phyloP scores from a whole-genome alignment of 2,329 filamentous ascomycete genomes.

The Xylogone sp. region DNA sequence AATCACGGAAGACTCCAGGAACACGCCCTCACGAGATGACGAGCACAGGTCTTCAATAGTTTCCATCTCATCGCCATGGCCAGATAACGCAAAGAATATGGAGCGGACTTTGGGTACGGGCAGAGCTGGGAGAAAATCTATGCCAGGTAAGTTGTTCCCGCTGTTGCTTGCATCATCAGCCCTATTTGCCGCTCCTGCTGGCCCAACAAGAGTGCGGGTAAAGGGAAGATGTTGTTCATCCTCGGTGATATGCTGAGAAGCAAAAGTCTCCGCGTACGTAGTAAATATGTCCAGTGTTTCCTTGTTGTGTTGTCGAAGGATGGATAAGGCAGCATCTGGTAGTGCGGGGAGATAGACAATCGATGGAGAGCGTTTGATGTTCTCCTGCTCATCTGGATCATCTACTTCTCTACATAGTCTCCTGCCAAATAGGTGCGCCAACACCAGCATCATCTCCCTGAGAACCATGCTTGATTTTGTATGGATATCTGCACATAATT shows the following conservation, averaged over 20 bases:
- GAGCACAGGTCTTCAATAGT: slow-evolving; percentile 65
- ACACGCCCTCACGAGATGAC: slow-evolving; percentile 63
- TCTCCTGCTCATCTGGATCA: slow-evolving; percentile 42
- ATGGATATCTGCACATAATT: slow-evolving; percentile 55
- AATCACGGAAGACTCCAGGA: slow-evolving; percentile 70
- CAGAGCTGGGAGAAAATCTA: slow-evolving; percentile 24
- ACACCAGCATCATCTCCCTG: slow-evolving; percentile 60
- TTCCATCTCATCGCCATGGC: slow-evolving; percentile 58
- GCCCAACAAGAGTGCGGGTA: slow-evolving; percentile 21
- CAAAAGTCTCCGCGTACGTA: slow-evolving; percentile 65
- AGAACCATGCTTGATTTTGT: slow-evolving; percentile 45
- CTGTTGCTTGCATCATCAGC: no score
- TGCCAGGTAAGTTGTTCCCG: slow-evolving; percentile 1
- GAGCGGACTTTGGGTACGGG: slow-evolving; percentile 53
- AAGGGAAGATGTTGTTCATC: slow-evolving; percentile 25
- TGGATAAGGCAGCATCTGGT: slow-evolving; percentile 50
- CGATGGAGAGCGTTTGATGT: slow-evolving; percentile 55
- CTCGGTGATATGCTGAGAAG: slow-evolving; percentile 51
- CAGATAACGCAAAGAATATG: slow-evolving; percentile 68
- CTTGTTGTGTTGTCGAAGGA: slow-evolving; percentile 60
- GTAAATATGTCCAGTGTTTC: slow-evolving; percentile 64
- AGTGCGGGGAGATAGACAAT: slow-evolving; percentile 62
- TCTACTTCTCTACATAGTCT: slow-evolving; percentile 45
- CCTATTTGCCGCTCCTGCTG: slow-evolving; percentile 4
- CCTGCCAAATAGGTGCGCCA: slow-evolving; percentile 69